phyloP scores from a whole-genome alignment of 805 yeast species.

The Torulaspora maleeae region DNA sequence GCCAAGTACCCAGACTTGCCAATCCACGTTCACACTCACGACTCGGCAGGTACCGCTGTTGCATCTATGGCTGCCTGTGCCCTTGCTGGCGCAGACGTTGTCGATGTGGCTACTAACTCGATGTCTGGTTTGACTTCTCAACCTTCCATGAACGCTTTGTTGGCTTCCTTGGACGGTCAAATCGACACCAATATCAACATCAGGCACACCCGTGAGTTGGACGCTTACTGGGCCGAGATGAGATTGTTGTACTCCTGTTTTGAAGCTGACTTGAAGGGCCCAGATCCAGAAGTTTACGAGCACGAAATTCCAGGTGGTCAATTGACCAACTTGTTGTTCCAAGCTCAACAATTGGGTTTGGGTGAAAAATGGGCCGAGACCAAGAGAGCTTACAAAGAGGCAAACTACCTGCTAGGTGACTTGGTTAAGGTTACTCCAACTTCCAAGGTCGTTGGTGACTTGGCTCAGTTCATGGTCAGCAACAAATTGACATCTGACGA shows the following conservation, averaged over 20 bases:
- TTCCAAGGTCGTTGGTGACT: constrained; percentile 98
- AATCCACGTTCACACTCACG: constrained; percentile 98
- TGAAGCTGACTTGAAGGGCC: constrained; percentile 98
- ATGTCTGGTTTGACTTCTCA: constrained; percentile 99
- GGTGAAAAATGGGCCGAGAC: constrained; percentile 97
- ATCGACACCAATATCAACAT: constrained; percentile 68
- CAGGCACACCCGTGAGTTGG: constrained; percentile 71
- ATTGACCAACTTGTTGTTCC: constrained; percentile 95
- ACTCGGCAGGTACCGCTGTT: constrained; percentile 99
- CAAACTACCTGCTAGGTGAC: constrained; percentile 89
- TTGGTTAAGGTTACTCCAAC: constrained; percentile 98
- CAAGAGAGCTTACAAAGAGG: constrained; percentile 87
- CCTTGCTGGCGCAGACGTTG: constrained; percentile 94
- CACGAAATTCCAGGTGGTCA: constrained; percentile 99
- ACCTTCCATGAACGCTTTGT: constrained; percentile 88
- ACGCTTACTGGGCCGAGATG: constrained; percentile 98
- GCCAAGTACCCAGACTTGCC: constrained; percentile 87
- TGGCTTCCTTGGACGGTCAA: constrained; percentile 88
- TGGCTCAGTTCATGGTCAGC: constrained; percentile 99
- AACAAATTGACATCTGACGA: constrained; percentile 85
- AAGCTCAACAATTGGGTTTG: constrained; percentile 97
- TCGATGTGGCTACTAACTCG: constrained; percentile 94
- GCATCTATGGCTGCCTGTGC: constrained; percentile 95
- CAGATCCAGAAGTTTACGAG: constrained; percentile 97
- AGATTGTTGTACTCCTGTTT: constrained; percentile 92